Evolutionary conservation across 1,284 basidiomycete species (phyloP), one percentile per base, ranked within the genome.

Genomic region (Naganishia albida): DNA sequence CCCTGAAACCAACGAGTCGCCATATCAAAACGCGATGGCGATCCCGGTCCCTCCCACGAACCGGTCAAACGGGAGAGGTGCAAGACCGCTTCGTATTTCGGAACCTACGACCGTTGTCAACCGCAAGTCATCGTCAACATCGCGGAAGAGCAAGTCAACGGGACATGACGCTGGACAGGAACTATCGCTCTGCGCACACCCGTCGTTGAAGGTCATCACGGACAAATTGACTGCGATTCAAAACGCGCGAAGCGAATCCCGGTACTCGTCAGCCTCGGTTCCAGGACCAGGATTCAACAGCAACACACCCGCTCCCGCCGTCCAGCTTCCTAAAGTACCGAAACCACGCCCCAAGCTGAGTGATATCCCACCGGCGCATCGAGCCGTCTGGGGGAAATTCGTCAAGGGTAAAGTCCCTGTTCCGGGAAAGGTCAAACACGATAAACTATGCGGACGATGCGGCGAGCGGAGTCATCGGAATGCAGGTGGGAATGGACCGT

Each of bases 341-440:
- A 60, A 60, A 39, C 57, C 57, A 26, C 57, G 57, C 4, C 57
- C 57, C 34, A 60, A 60, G 48, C 23, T 60, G 20, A 60, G 57
- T 34, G 57, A 60, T 18, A 60, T 60, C 20, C 57, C 57, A 18
- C 57, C 57, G 2, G 57, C 57, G 38, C 57, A 60, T 18, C 57
- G 57, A 38, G 57, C 57, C 13, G 57, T 60, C n/a, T 60, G 57
- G 57, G 57, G 57, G 1, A 60, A 60, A 23, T 60, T 60, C 30
- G 57, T 60, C 46, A 60, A 60, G 23, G 57, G 57, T 3, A 60
- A 60, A n/a, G 57, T 60, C 2, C 57, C 57, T 7, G 57, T 60
- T 6, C 57, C 57, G 15, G 57, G 57, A 50, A 60, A 60, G 38
- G 57, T 60, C 20, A 60, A 60, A 25, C 57, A 60, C 23, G 57